Conservation (phyloP, 768 basidiomycete genomes). For the Auricularia cornea region DNA sequence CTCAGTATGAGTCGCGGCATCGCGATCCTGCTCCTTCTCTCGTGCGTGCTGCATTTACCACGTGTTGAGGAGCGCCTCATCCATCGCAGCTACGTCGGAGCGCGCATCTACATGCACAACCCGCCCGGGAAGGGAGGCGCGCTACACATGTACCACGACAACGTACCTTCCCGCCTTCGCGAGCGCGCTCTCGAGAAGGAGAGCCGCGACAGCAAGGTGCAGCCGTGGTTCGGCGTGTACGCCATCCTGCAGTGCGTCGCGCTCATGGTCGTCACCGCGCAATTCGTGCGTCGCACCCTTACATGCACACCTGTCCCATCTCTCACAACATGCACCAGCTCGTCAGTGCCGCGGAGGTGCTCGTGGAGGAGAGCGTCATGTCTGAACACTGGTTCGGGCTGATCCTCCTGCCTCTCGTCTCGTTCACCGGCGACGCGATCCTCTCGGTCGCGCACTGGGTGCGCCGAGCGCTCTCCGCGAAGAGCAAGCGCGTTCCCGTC, state of each 20-base stretch:
- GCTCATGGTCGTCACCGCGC: conserved; percentile 60
- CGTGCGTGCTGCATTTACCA: conserved; percentile 37
- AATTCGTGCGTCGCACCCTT: conserved; percentile 42
- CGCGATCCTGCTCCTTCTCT: conserved; percentile 50
- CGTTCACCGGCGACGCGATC: conserved; percentile 60
- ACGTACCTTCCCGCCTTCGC: conserved; percentile 26
- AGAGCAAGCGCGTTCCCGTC: conserved; percentile 25
- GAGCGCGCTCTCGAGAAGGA: conserved; percentile 17
- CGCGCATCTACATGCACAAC: conserved; percentile 61
- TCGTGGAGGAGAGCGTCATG: conserved; percentile 37
- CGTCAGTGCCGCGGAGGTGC: conserved; percentile 53
- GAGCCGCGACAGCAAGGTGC: conserved; percentile 31
- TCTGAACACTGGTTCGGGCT: conserved; percentile 66
- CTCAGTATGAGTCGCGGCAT: conserved; percentile 59
- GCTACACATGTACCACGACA: conserved; percentile 34
- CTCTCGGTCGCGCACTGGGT: conserved; percentile 52
- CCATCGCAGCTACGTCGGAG: conserved; percentile 47
- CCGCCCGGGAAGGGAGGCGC: conserved; percentile 54
- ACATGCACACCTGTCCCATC: neutral
- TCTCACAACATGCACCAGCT: conserved; percentile 45
- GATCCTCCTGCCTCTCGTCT: conserved; percentile 61
- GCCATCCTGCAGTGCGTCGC: conserved; percentile 45
- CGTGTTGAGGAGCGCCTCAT: neutral
- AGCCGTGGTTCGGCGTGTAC: conserved; percentile 52
- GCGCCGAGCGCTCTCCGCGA: conserved; percentile 31